Base-by-base conservation (phyloP, 2,329 filamentous ascomycete genomes). In the Setomelanomma holmii region DNA sequence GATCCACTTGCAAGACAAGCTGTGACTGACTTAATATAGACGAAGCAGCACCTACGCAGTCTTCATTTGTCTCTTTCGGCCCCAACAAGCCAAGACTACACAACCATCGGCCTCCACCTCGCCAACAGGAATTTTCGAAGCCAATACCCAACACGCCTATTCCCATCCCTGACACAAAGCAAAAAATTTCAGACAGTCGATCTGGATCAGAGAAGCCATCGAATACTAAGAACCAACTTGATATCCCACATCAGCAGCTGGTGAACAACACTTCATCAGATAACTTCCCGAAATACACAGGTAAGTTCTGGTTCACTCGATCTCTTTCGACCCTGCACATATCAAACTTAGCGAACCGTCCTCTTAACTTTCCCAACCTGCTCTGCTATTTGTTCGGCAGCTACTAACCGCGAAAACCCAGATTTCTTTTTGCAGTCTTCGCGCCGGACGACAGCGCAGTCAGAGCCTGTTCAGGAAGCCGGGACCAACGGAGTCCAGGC, bases 31-130 rank as follows among this genome's bases (percentile, higher is more conserved):
- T 3, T 34, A 4, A 12, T 3, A 4, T 23, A 46, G 44, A 24
- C 16, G 21, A 41, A 14, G 41, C 21, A 19, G 41, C 47, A 21
- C 27, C 19, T 10, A 23, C n/a, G 20, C 40, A 40, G 14, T 23
- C 19, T 34, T 5, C 48, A 44, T 16, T 49, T 30, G 51, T 54
- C 4, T 42, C 56, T 1, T 59, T 52, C 17, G 48, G 39, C 10
- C 23, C 45, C 4, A 33, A 8, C 4, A 34, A 39, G 8, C 45
- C 47, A 30, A 36, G 27, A 40, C 21, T 40, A 10, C 22, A 43
- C 14, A 17, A 24, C 6, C 21, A 22, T 12, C 8, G 21, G 17
- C 16, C 39, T 16, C 36, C 45, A 30, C 16, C 24, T 34, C 7
- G 23, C 16, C 33, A 27, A 34, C 41, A 49, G 6, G 22, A 36